Evolutionary conservation across 768 basidiomycete genomes (phyloP), one percentile per base, ranked within the genome.

Genomic region (Pleurotus salmoneostramineus): DNA sequence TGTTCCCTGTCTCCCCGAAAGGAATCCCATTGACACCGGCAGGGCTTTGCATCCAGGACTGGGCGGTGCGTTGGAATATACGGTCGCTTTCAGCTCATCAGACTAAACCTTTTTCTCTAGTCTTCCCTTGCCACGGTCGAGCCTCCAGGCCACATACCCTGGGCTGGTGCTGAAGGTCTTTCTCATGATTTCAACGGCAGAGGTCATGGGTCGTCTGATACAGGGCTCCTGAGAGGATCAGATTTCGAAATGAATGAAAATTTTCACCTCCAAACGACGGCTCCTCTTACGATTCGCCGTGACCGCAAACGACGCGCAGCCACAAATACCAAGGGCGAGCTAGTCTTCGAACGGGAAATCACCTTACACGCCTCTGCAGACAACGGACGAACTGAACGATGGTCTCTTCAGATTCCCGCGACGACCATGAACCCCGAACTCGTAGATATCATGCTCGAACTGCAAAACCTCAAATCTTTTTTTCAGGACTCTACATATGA

Each of bases 111-210:
- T 32, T 55, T 34, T 43, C 36, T 10, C 12, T 15, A 72, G 70
- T 63, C 71, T 63, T 67, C 61, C 54, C 68, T 72, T 27, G 56
- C 62, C 21, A 63, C 58, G 34, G 64, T 61, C 40, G 68, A 69
- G 11, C 67, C 72, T 27, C 72, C 76, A 35, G 74, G 72, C n/a
- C 76, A 77, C 59, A 66, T 66, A 43, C 76, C 77, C 15, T 78
- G 77, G 77, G 68, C 62, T 44, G 68, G 60, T 21, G 56, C 65
- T 6, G 62, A 61, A 43, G 64, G 65, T 21, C 43, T 36, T 48
- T 49, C 63, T 7, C 8, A 55, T n/a, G 44, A 40, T 40, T 10
- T 10, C 37, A n/a, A 40, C 8, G 37, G 8, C 10, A 40, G 37
- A 40, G 40, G 40, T 47, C 64, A 10, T 77, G 75, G 76, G 68